Conservation (phyloP, 129 eudicot species). For the Arctium lappa region DNA sequence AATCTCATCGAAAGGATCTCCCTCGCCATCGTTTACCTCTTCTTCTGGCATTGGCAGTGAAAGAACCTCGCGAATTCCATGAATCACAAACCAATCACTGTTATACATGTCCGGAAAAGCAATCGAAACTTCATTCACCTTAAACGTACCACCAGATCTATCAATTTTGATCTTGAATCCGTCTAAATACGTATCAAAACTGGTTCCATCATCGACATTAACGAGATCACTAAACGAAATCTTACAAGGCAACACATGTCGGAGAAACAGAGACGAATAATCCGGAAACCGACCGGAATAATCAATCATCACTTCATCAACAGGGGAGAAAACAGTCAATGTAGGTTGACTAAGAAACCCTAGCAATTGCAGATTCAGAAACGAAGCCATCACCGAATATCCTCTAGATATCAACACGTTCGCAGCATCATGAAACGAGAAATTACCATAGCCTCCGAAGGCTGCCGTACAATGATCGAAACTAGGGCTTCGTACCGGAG, state of each 20-base stretch:
- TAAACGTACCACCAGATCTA: conserved; percentile 28
- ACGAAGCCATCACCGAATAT: conserved; percentile 59
- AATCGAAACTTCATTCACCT: conserved; percentile 64
- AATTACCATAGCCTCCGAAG: conserved; percentile 20
- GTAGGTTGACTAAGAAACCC: conserved; percentile 37
- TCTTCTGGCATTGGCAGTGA: conserved; percentile 19
- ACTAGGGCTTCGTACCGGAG: neutral
- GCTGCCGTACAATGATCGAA: conserved; percentile 32
- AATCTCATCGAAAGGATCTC: conserved; percentile 25
- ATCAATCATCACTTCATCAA: conserved; percentile 50
- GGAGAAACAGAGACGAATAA: conserved; percentile 47
- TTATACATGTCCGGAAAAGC: conserved; percentile 62
- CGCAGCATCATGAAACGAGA: conserved; percentile 46
- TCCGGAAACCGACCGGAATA: conserved; percentile 42
- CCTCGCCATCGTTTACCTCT: conserved; percentile 20
- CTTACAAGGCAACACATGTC: conserved; percentile 68
- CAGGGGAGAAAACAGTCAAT: conserved; percentile 71
- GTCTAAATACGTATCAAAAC: conserved; percentile 43
- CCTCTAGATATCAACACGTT: conserved; percentile 57
- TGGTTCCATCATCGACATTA: conserved; percentile 40
- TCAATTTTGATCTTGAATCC: conserved; percentile 48
- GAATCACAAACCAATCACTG: conserved; percentile 65
- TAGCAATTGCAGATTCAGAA: conserved; percentile 65
- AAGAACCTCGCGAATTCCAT: conserved; percentile 50
- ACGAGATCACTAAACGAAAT: conserved; percentile 49